Evolutionary conservation across 2,329 filamentous ascomycete species (phyloP), one percentile per base, ranked within the genome.

Genomic region (Coniochaeta prunicola): DNA sequence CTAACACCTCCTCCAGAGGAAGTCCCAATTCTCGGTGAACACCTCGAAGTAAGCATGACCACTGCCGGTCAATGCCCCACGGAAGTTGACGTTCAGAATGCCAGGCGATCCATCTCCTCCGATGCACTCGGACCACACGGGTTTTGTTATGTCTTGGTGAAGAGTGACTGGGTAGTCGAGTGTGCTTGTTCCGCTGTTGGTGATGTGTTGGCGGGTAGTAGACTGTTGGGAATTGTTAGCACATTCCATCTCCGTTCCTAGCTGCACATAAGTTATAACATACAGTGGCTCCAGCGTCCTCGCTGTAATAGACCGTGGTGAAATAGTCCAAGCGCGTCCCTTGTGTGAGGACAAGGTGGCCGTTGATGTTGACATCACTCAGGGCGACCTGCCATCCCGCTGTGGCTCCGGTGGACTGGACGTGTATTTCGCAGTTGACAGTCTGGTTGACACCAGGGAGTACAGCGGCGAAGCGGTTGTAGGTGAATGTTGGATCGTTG

Each of bases 31-130:
- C 67, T 76, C 72, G 1, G 65, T 69, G 56, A 65, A 63, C 57
- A 71, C 72, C 63, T 73, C 71, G 58, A 74, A 75, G 38, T 60
- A 61, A 2, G 63, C 63, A 63, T 68, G 71, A 21, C 63, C 68
- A 36, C 65, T 69, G 50, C 67, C 67, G 26, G 59, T 65, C 19
- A 76, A 67, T 4, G 69, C 71, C 56, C 71, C 69, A 59, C 73
- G 69, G 67, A 75, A 75, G 66, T 75, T 74, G 69, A 76, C 69
- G 63, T 76, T 74, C 42, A 75, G 65, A 55, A 74, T 69, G 24
- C 73, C 73, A 36, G 73, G 67, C 63, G 64, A 66, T 36, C 73
- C 72, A 56, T 66, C 63, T 48, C 63, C 54, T 26, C 59, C 63
- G 9, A 67, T 69, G 67, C 74, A 75, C 12, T 67, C 65, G 24